Evolutionary conservation across 1,284 basidiomycete species (phyloP), one percentile per base, ranked within the genome.

Genomic region (Amylostereum areolatum): DNA sequence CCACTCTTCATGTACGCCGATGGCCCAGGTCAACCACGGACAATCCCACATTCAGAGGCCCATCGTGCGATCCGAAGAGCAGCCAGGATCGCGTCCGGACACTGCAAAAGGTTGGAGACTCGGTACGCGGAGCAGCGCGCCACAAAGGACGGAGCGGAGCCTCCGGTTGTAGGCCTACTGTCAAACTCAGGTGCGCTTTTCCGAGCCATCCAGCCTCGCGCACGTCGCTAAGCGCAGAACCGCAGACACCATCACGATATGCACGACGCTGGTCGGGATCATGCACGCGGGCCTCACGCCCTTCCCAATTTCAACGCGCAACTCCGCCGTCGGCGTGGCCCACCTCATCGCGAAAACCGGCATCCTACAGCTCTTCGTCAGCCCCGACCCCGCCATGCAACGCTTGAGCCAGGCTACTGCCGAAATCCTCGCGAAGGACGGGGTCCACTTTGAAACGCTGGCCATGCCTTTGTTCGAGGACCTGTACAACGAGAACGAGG

Each of bases 251-350:
- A 59, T 70, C 46, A 65, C 63, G 0, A 69, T 65, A 51, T 60
- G 60, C 32, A 56, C 59, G 9, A 48, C 61, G 10, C 49, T 62
- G 10, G 37, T 58, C 25, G 66, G 66, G 18, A 58, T 68, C 12
- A 47, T 60, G 41, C 57, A 54, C 27, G 59, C 63, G 3, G 68
- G 67, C 1, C 64, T 56, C 52, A 50, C 51, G 1, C 52, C 56
- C 5, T 73, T 73, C 54, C 61, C 66, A 1, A 60, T 74, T n/a
- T 74, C 72, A 2, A 64, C 67, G 3, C 62, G 71, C 31, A 73
- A 74, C 51, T 68, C 67, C 0, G 50, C 63, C 12, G 51, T 57
- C 1, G 70, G 65, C 0, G 53, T 72, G 3, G 64, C 61, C 2
- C 60, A 73, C 53, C 59, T 74, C 30, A 52, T 71, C 25, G 49